A percentile compares a stretch with the other conserved stretches of the same genome.
Evolutionary conservation across 371 early-diverging fungal species (phyloP).

Genomic region (Actinomortierella ambigua): DNA sequence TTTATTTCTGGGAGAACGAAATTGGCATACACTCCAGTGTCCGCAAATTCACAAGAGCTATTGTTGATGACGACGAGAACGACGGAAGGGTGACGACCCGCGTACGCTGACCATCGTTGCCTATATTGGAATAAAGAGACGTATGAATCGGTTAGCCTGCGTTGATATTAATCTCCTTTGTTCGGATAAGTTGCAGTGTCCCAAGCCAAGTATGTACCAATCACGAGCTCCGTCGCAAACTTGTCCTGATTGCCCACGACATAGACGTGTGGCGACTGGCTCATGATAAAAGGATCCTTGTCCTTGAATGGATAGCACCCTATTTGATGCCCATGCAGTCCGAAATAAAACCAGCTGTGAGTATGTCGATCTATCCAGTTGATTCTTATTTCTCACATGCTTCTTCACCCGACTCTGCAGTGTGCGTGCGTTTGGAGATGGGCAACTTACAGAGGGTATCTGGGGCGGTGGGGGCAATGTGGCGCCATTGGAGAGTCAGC

Average conservation of each 20-base stretch:
- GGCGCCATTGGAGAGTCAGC: slow-evolving; percentile 76
- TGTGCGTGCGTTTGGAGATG: too few relatives aligned
- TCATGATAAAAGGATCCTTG: slow-evolving; percentile 85
- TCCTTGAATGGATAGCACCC: slow-evolving; percentile 89
- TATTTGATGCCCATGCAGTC: too few relatives aligned
- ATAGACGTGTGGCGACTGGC: slow-evolving; percentile 78
- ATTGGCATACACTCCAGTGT: slow-evolving; percentile 67
- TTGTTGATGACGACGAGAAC: slow-evolving; percentile 61
- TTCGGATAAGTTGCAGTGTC: not conserved
- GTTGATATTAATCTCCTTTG: not conserved
- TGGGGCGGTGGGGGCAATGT: slow-evolving; percentile 91
- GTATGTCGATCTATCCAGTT: too few relatives aligned
- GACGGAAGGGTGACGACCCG: slow-evolving; percentile 71
- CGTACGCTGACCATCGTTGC: slow-evolving; percentile 55
- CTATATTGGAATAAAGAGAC: slow-evolving; percentile 15
- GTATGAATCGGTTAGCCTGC: not conserved
- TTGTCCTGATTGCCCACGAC: slow-evolving; percentile 89
- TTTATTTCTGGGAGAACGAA: slow-evolving; percentile 23
- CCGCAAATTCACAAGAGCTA: slow-evolving; percentile 66
- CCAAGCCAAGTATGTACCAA: slow-evolving; percentile 45
- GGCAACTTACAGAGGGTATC: slow-evolving; percentile 83
- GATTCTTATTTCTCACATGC: not conserved
- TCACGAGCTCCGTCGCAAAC: slow-evolving; percentile 66
- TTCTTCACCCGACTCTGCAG: not conserved
- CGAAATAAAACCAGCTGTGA: too few relatives aligned